Evolutionary conservation across 1,284 basidiomycete genomes (phyloP), one percentile per base, ranked within the genome.

Genomic region (Rhodotorula sp.): DNA sequence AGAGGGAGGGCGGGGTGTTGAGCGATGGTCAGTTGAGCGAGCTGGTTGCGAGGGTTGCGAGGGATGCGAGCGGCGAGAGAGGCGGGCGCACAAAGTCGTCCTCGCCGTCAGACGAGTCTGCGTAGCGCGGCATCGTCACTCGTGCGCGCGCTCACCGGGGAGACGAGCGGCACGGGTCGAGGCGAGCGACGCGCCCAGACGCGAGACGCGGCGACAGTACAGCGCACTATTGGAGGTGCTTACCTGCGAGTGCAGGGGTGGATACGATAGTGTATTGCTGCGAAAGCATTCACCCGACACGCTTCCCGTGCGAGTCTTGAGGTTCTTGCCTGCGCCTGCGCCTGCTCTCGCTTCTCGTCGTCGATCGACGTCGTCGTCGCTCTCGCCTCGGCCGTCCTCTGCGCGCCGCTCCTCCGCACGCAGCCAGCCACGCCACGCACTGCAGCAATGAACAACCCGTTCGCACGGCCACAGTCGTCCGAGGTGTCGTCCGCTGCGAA

Each of bases 361-460:
- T n/a, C n/a, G n/a, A n/a, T n/a, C 50, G 27, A 8, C 50, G 21
- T 29, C n/a, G 21, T n/a, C 50, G 27, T 29, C 22, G 55, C 55
- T 36, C 29, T 21, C 34, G 17, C 37, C 32, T 39, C 39, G 39
- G 15, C 39, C 39, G 39, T 15, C 15, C 50, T n/a, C n/a, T 27
- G 41, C 29, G n/a, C n/a, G n/a, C n/a, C n/a, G 12, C 27, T 10
- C 51, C n/a, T 54, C n/a, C 10, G 29, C 19, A 4, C 44, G 44
- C 44, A 44, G 44, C 39, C 8, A 41, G 39, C 8, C 32, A 2
- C 37, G 15, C 4, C 25, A 29, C 53, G n/a, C 46, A 29, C 36
- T 25, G 13, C n/a, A n/a, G 44, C 44, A 4, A 59, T 69, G 51
- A 74, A 74, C 64, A 74, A 74, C 50, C 73, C 73, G 22, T 74